A percentile compares a stretch with the other conserved stretches of the same genome.
Evolutionary conservation across 495 filamentous ascomycete species (phyloP).

Genomic region (Evernia prunastri): DNA sequence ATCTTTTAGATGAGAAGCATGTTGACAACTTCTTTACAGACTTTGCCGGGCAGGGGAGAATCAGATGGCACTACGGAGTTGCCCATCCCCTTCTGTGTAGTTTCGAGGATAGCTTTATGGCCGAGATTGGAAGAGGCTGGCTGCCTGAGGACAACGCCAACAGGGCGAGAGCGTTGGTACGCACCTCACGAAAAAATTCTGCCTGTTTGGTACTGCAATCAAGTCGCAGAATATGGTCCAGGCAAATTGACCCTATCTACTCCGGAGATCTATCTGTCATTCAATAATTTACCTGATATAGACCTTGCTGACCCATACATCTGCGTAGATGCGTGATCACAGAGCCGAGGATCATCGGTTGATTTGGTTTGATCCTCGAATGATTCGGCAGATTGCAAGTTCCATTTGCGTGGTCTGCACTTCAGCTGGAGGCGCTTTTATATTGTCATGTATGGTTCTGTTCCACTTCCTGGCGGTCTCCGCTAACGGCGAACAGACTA

Average conservation of each 20-base stretch:
- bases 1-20: neutral
- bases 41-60: slow-evolving; percentile 43
- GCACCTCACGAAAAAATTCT: slow-evolving; percentile 19
- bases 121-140: slow-evolving; percentile 33
- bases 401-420: slow-evolving; percentile 24
- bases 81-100: slow-evolving; percentile 40
- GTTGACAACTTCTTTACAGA: slow-evolving; percentile 29
- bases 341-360: slow-evolving; percentile 27
- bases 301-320: no score
- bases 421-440: neutral
- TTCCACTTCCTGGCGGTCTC: neutral
- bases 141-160: slow-evolving; percentile 25
- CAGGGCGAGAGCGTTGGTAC: slow-evolving; percentile 27
- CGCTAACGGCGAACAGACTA: slow-evolving; percentile 7
- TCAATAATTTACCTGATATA: no score
- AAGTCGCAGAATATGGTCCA: no score
- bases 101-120: slow-evolving; percentile 31
- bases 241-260: no score
- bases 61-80: slow-evolving; percentile 38
- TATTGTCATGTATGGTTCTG: neutral
- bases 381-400: slow-evolving; percentile 35
- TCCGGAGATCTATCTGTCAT: no score
- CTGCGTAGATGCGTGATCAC: slow-evolving; percentile 19
- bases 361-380: slow-evolving; percentile 36
- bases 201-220: neutral